A percentile compares a stretch with the other conserved stretches of the same genome.
Evolutionary conservation across 2,329 filamentous ascomycete genomes (phyloP).

Genomic region (Scopulariopsis brevicaulis): DNA sequence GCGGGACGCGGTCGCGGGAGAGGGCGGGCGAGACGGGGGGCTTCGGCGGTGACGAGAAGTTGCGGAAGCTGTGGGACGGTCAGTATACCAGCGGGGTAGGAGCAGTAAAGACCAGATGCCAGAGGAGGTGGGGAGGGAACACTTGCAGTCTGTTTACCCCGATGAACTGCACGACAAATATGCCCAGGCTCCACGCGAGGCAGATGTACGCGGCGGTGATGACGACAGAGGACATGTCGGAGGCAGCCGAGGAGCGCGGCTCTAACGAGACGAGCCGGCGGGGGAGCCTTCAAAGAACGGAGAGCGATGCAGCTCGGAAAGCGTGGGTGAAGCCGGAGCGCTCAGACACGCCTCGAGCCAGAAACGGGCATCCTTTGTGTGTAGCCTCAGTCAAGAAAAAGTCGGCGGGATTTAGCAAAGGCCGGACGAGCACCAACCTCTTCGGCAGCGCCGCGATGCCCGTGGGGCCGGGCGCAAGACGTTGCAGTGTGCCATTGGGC

Average conservation of each 20-base stretch:
- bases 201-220: slow-evolving; percentile 26
- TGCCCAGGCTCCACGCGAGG: slow-evolving; percentile 38
- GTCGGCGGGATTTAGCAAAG: too few species aligned
- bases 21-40: slow-evolving; percentile 39
- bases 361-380: background rate
- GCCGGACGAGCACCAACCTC: too few species aligned
- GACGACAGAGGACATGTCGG: background rate
- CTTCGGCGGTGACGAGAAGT: slow-evolving; percentile 37
- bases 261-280: background rate
- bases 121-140: background rate
- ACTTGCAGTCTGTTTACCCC: slow-evolving; percentile 45
- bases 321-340: background rate
- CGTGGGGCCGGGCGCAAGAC: too few species aligned
- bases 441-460: too few species aligned
- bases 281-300: background rate
- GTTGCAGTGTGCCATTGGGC: too few species aligned
- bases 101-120: background rate
- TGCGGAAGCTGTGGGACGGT: slow-evolving; percentile 29
- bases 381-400: too few species aligned
- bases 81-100: background rate
- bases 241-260: background rate
- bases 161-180: slow-evolving; percentile 42
- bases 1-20: slow-evolving; percentile 48
- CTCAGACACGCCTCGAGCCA: background rate
- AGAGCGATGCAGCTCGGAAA: background rate